Base-by-base conservation (phyloP, 2,329 filamentous ascomycete species). In the Sporothrix pallida region DNA sequence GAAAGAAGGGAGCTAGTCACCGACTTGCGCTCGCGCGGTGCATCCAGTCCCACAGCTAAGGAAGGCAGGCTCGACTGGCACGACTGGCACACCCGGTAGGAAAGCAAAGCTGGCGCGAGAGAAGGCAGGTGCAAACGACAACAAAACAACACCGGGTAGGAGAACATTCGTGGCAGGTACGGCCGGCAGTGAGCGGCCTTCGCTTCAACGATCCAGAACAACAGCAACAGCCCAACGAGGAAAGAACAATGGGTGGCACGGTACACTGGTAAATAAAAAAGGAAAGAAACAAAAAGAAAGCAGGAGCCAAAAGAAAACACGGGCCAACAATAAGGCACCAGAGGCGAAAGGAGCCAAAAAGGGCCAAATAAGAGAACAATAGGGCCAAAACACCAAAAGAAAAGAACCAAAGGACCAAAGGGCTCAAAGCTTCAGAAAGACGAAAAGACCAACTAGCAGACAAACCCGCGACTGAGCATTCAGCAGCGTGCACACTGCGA, bases 101-200 rank as follows among this genome's bases (percentile, higher is more conserved):
- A 37, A 63, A 20, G 17, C 10, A n/a, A 65, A 37, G 26, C 31
- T 6, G 31, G 44, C 31, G 12, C 31, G 37, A 56, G 20, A 56
- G 52, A 44, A 42, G 60, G 60, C 60, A 63, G 60, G 60, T 20
- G 37, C 37, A 31, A 63, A 63, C 60, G 44, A 44, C 15, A 42
- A 44, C 31, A 42, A 20, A 31, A 42, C 37, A 63, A 54, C 6
- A 54, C 8, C 20, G 8, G 10, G 48, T 7, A 50, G 17, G 23
- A 15, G 23, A 13, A 42, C 5, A 63, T 42, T 10, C 26, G 13
- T 23, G 60, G 60, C 37, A 65, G 60, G 60, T 9, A 46, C 60
- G 60, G 13, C 60, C 60, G 31, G 17, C 7, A 37, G 31, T 37
- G 31, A 37, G 31, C 7, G 31, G 31, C 31, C 31, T 37, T 37